phyloP scores from a whole-genome alignment of 2,329 filamentous ascomycete genomes.

The Aspergillus terreus region DNA sequence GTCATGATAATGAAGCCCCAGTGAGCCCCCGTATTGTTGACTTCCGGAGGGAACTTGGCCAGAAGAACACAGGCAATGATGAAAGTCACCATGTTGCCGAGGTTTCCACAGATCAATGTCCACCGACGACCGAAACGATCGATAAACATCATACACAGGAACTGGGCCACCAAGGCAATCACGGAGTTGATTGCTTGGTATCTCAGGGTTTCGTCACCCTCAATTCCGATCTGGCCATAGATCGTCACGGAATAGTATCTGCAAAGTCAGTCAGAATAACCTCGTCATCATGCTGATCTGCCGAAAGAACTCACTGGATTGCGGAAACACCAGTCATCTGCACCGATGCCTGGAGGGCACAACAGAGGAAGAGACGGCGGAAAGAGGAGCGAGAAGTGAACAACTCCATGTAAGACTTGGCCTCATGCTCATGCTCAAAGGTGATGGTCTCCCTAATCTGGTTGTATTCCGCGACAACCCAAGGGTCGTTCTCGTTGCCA shows the following conservation, averaged over 20 bases:
- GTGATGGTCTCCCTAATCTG: conserved; percentile 66
- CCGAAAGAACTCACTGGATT: conserved; percentile 52
- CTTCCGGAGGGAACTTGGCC: conserved; percentile 59
- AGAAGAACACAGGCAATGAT: conserved; percentile 61
- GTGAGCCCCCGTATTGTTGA: conserved; percentile 33
- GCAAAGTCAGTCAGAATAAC: not conserved
- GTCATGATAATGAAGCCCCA: conserved; percentile 67
- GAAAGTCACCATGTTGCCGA: conserved; percentile 68
- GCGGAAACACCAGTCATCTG: conserved; percentile 75
- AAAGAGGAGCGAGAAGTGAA: conserved; percentile 65
- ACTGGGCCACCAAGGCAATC: conserved; percentile 66
- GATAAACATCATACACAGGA: conserved; percentile 61
- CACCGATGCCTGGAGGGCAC: conserved; percentile 64
- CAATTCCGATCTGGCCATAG: conserved; percentile 67
- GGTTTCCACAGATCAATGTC: conserved; percentile 68
- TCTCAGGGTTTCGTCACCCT: conserved; percentile 60
- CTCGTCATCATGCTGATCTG: not conserved
- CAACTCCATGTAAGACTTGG: conserved; percentile 67
- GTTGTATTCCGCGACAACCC: conserved; percentile 68
- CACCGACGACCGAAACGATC: conserved; percentile 68
- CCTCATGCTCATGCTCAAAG: conserved; percentile 64
- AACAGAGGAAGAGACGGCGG: conserved; percentile 67
- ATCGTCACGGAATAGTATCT: conserved; percentile 66
- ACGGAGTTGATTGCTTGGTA: conserved; percentile 74
- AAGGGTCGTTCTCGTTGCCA: conserved; percentile 62